These are phyloP conservation scores for Scleroderma citrinum DNA, from an alignment of 768 basidiomycete species.

Conservation along the genomic window DNA sequence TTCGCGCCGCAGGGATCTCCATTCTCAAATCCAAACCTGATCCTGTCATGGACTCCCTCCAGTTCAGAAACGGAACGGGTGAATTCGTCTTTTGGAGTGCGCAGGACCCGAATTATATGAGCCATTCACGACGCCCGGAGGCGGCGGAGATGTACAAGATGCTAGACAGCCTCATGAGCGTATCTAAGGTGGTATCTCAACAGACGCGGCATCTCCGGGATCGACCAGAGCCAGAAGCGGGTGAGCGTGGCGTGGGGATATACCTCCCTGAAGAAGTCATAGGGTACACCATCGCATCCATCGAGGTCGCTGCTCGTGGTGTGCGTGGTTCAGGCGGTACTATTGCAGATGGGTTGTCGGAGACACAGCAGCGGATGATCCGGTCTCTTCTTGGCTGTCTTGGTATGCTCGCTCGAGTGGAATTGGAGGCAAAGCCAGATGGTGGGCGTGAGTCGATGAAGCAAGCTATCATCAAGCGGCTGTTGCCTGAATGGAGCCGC, in stretches of 20 bases:
- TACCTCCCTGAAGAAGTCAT: conserved; percentile 91
- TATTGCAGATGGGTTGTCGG: conserved; percentile 61
- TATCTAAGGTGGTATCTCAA: conserved; percentile 73
- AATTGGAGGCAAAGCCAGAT: conserved; percentile 65
- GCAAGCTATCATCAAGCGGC: conserved; percentile 82
- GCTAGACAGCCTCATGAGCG: conserved; percentile 80
- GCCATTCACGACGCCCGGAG: conserved; percentile 47
- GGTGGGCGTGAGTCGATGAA: conserved; percentile 73
- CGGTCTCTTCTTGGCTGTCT: conserved; percentile 71
- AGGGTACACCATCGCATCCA: conserved; percentile 77
- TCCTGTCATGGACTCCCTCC: conserved; percentile 60
- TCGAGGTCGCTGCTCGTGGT: conserved; percentile 81
- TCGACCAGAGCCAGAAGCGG: conserved; percentile 60
- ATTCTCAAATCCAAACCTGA: conserved; percentile 83
- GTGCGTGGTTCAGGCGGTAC: conserved; percentile 40
- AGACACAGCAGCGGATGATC: conserved; percentile 71
- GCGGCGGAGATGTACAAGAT: conserved; percentile 65
- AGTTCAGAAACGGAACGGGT: conserved; percentile 75
- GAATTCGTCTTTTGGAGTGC: conserved; percentile 89
- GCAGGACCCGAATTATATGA: conserved; percentile 66
- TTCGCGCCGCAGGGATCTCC: conserved; percentile 82
- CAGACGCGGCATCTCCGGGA: conserved; percentile 83
- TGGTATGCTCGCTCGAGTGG: conserved; percentile 55
- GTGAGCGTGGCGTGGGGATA: conserved; percentile 76
- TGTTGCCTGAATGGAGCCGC: conserved; percentile 89